These are phyloP conservation scores for Hericium coralloides DNA, from an alignment of 768 basidiomycete genomes.

Conservation along the genomic window DNA sequence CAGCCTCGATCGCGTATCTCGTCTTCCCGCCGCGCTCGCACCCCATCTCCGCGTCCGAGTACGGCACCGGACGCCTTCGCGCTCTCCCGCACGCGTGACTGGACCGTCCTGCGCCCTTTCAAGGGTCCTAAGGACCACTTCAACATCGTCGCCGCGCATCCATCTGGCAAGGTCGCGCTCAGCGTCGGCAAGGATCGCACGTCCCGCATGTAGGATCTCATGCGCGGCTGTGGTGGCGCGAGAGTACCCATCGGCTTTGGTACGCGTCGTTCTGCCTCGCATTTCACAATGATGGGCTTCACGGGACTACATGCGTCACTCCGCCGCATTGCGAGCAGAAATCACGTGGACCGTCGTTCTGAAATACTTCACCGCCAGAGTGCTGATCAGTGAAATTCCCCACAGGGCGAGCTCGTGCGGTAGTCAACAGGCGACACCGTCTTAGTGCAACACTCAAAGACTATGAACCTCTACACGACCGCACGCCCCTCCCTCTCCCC, in stretches of 20 bases:
- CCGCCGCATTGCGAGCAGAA: too few species aligned
- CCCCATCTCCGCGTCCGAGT: conserved; percentile 85
- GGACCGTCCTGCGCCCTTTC: conserved; percentile 78
- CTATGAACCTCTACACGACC: conserved; percentile 76
- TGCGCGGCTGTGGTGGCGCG: conserved; percentile 85
- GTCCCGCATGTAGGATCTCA: conserved; percentile 97
- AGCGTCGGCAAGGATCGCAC: conserved; percentile 88
- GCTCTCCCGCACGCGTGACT: conserved; percentile 89
- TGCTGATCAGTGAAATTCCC: background rate
- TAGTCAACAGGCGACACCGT: conserved; percentile 75
- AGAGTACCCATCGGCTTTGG: conserved; percentile 88
- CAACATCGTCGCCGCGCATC: conserved; percentile 87
- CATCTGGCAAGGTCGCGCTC: conserved; percentile 83
- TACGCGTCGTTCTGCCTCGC: conserved; percentile 22
- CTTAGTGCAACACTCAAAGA: conserved; percentile 68
- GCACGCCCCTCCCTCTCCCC: conserved; percentile 30
- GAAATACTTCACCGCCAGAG: too few species aligned
- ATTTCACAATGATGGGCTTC: too few species aligned
- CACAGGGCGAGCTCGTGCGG: conserved; percentile 88
- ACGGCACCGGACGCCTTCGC: conserved; percentile 85
- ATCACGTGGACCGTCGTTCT: too few species aligned
- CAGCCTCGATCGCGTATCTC: conserved; percentile 89
- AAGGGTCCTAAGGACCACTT: conserved; percentile 93
- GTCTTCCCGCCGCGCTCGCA: conserved; percentile 83
- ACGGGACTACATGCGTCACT: too few species aligned